Percentiles rank a stretch among this genome's conserved stretches.
Conservation (phyloP, 805 yeast species). For the Zygosaccharomyces rouxii region DNA sequence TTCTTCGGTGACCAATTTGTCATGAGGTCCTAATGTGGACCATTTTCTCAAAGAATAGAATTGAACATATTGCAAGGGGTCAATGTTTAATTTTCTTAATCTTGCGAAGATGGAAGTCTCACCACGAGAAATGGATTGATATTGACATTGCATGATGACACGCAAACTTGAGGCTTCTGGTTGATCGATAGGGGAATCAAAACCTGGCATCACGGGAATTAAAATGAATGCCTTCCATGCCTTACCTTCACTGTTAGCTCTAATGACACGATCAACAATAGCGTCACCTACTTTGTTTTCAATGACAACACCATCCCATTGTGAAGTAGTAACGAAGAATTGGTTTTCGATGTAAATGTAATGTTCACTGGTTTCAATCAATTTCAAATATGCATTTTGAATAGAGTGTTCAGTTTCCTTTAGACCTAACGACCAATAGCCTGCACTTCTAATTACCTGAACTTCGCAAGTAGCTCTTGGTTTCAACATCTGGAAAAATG, state of each 20-base stretch:
- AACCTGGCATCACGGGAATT: conserved; percentile 97
- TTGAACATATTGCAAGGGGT: conserved; percentile 86
- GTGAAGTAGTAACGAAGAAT: conserved; percentile 87
- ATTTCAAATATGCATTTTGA: conserved; percentile 84
- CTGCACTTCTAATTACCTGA: conserved; percentile 83
- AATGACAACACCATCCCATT: conserved; percentile 75
- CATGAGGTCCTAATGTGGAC: conserved; percentile 82
- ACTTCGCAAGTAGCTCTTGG: conserved; percentile 85
- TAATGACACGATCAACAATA: conserved; percentile 87
- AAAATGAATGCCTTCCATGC: conserved; percentile 87
- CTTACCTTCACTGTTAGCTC: conserved; percentile 74
- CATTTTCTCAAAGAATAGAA: conserved; percentile 91
- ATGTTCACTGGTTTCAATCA: conserved; percentile 89
- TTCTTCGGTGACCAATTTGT: conserved; percentile 79
- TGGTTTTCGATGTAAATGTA: conserved; percentile 94
- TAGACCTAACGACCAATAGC: conserved; percentile 90
- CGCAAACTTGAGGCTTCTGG: conserved; percentile 94
- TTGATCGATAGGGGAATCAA: conserved; percentile 86
- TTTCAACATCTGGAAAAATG: conserved; percentile 37
- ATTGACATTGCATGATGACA: conserved; percentile 94
- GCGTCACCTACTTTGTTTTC: conserved; percentile 91
- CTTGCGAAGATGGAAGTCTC: conserved; percentile 81
- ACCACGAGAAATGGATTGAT: conserved; percentile 88
- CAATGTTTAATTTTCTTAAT: conserved; percentile 70
- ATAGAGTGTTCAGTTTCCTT: conserved; percentile 82